Conservation (phyloP, 169 alveolate species). For the Cyclospora cayetanensis region DNA sequence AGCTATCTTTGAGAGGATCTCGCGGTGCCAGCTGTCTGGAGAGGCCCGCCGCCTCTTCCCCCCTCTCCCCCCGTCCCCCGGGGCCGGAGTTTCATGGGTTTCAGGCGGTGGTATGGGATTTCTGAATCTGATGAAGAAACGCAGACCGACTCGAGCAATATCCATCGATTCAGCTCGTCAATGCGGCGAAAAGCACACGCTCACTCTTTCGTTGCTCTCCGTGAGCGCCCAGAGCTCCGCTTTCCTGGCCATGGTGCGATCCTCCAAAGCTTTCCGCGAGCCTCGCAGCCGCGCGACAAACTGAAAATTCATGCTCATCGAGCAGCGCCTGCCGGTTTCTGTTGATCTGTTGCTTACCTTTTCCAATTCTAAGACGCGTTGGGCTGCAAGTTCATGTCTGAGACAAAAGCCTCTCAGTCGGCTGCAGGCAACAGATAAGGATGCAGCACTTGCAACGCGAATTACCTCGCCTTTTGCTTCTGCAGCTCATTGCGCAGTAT, state of each 20-base stretch:
- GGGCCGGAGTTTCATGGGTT: no score
- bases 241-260: background rate
- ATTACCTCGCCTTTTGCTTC: background rate
- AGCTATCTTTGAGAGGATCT: no score
- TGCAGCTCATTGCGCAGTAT: background rate
- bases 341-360: background rate
- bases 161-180: background rate
- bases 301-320: background rate
- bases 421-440: background rate
- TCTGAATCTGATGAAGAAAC: no score
- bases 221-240: background rate
- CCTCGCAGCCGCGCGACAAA: background rate
- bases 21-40: no score
- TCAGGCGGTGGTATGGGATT: no score
- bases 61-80: no score
- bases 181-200: no score
- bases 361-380: background rate
- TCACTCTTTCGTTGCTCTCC: no score
- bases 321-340: background rate
- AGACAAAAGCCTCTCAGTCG: background rate
- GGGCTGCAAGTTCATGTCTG: background rate
- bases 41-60: no score
- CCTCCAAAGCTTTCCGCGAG: background rate
- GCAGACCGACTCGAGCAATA: no score
- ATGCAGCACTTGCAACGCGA: background rate